Percentiles rank a stretch among this genome's conserved stretches.
Evolutionary conservation across 805 yeast genomes (phyloP).

Genomic region (Pichia occidentalis): DNA sequence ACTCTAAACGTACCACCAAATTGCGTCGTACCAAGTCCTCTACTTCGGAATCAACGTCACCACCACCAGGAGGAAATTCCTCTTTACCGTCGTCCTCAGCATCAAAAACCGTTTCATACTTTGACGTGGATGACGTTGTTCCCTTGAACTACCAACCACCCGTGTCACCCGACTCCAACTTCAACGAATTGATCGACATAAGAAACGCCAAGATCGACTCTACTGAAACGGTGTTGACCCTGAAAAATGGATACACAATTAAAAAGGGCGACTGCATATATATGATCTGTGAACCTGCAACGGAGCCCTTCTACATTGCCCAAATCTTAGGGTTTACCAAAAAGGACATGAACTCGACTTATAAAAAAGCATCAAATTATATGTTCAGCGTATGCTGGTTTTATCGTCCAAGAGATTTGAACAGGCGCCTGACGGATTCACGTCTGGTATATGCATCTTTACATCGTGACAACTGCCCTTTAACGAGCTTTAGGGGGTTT

Average conservation of each 20-base stretch:
- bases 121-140: conserved; percentile 29
- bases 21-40: conserved; percentile 3
- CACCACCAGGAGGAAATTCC: no score
- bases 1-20: not conserved
- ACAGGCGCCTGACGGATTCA: conserved; percentile 60
- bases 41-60: conserved; percentile 2
- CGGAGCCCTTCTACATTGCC: conserved; percentile 90
- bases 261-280: conserved; percentile 62
- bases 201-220: conserved; percentile 35
- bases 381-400: conserved; percentile 80
- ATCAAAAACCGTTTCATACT: conserved; percentile 10
- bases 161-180: conserved; percentile 30
- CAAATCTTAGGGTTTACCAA: conserved; percentile 66
- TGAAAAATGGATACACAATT: conserved; percentile 35
- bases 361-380: conserved; percentile 46
- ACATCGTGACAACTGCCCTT: conserved; percentile 80
- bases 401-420: conserved; percentile 81
- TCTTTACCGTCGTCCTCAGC: conserved; percentile 2
- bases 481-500: conserved; percentile 66
- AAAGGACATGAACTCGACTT: conserved; percentile 29
- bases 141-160: conserved; percentile 51
- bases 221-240: conserved; percentile 31
- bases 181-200: conserved; percentile 38
- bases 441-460: conserved; percentile 75
- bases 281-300: conserved; percentile 87